phyloP scores from a whole-genome alignment of 2,329 filamentous ascomycete genomes.

The Cytospora paraplurivora region DNA sequence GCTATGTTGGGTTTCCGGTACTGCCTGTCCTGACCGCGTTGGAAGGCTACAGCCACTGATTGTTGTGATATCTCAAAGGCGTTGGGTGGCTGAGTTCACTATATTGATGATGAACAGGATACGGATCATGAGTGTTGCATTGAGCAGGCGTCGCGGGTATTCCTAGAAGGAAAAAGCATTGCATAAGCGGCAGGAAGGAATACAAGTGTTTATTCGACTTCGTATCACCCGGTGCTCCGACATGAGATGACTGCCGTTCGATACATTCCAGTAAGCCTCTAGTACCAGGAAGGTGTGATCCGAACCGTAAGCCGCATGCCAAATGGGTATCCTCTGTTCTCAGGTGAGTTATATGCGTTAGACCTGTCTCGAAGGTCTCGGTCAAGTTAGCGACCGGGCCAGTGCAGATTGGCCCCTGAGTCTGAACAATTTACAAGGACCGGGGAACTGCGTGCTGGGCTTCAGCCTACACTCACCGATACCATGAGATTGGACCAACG shows the following conservation, averaged over 20 bases:
- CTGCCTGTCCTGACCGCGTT: neutral
- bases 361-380: too few species aligned
- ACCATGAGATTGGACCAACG: too few species aligned
- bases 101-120: constrained; percentile 51
- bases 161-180: neutral
- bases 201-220: neutral
- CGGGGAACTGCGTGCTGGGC: too few species aligned
- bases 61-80: neutral
- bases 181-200: neutral
- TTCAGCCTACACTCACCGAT: too few species aligned
- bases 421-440: too few species aligned
- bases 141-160: constrained; percentile 2
- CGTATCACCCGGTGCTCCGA: neutral
- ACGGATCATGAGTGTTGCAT: neutral
- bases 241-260: neutral
- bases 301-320: too few species aligned
- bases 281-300: too few species aligned
- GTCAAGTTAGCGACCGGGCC: too few species aligned
- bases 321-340: too few species aligned
- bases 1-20: neutral
- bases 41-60: neutral
- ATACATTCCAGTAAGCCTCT: too few species aligned
- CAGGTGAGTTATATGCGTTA: too few species aligned
- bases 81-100: constrained; percentile 53
- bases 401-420: too few species aligned